Conservation (phyloP, 768 basidiomycete genomes). For the Strobilomyces confusus region DNA sequence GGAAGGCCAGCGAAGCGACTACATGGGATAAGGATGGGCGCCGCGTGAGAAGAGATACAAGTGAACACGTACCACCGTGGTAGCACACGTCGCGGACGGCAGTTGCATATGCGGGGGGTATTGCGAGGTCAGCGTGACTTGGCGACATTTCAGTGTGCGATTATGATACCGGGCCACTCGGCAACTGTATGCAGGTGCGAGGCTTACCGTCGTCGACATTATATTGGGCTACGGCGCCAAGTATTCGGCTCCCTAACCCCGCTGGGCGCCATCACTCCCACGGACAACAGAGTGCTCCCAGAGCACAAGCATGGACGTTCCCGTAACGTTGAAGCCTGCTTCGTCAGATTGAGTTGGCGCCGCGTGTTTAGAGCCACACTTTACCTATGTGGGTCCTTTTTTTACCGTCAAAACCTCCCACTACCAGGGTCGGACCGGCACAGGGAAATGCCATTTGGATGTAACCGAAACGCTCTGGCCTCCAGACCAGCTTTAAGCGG, state of each 20-base stretch:
- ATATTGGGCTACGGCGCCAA: not conserved
- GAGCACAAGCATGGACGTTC: no score
- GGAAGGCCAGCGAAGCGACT: constrained; percentile 15
- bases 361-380: not conserved
- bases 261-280: constrained; percentile 2
- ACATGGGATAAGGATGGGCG: not conserved
- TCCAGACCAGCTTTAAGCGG: not conserved
- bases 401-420: not conserved
- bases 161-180: not conserved
- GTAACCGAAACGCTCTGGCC: not conserved
- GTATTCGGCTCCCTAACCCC: not conserved
- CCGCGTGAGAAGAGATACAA: no score
- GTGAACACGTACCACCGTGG: constrained; percentile 8
- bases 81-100: constrained; percentile 10
- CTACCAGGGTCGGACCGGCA: not conserved
- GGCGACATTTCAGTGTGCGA: not conserved
- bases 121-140: not conserved
- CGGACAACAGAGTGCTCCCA: not conserved
- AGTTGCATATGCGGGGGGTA: not conserved
- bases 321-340: not conserved
- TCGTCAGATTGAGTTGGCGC: not conserved
- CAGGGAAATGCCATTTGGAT: not conserved
- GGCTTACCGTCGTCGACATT: not conserved
- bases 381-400: not conserved
- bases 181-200: not conserved